These are phyloP conservation scores for Talaromyces wortmannii DNA, from an alignment of 495 filamentous ascomycete species.

Conservation along the genomic window DNA sequence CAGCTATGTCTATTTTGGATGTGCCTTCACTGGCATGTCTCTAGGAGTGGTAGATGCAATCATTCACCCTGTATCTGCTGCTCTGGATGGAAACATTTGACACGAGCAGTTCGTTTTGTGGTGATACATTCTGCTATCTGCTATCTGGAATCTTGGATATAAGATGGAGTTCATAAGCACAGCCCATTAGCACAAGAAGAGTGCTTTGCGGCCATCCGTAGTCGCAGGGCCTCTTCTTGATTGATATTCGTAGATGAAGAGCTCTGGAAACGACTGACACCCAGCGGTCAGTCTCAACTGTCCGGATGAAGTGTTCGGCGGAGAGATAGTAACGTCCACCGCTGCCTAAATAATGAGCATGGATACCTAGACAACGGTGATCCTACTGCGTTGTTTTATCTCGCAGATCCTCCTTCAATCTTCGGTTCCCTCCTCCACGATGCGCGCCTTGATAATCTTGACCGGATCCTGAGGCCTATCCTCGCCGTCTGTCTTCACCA, in stretches of 20 bases:
- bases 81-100: slow-evolving; percentile 72
- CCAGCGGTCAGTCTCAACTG: too few relatives aligned
- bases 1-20: slow-evolving; percentile 31
- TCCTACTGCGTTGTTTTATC: too few relatives aligned
- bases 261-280: too few relatives aligned
- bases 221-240: too few relatives aligned
- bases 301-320: too few relatives aligned
- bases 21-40: slow-evolving; percentile 68
- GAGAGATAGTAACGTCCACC: too few relatives aligned
- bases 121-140: slow-evolving; percentile 41
- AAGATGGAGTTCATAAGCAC: background rate
- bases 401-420: slow-evolving; percentile 20
- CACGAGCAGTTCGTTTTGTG: slow-evolving; percentile 70
- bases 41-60: slow-evolving; percentile 64
- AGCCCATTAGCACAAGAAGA: background rate
- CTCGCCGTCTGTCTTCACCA: slow-evolving; percentile 76
- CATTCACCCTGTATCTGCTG: slow-evolving; percentile 90
- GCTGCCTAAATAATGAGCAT: too few relatives aligned
- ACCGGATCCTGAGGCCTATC: slow-evolving; percentile 81
- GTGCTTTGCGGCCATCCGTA: background rate
- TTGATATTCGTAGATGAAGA: too few relatives aligned
- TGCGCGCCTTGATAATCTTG: slow-evolving; percentile 65
- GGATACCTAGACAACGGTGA: too few relatives aligned
- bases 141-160: slow-evolving; percentile 6
- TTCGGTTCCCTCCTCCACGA: slow-evolving; percentile 52